Base-by-base conservation (phyloP, 73 alveolate genomes). In the Breviolum minutum region DNA sequence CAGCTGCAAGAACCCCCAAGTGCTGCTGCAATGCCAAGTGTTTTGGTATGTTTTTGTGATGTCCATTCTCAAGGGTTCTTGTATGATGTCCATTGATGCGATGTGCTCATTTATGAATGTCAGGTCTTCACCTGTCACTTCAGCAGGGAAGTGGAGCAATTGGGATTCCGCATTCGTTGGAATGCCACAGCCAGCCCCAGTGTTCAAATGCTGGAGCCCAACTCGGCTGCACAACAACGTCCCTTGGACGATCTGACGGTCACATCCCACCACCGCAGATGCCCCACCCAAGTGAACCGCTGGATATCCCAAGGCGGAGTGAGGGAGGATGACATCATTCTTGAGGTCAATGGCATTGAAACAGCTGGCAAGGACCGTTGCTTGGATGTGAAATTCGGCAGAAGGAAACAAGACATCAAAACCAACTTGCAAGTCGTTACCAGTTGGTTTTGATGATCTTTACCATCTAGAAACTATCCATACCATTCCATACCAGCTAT, bases 141-240 rank as follows among this genome's bases (percentile, higher is more conserved):
- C 63, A 77, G 97, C 32, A 63, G 70, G 32, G 97, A 91, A 5
- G 97, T 91, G 22, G 64, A 70, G 71, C 97, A 91, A 79, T 79
- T 91, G 81, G 97, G 97, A 12, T 91, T 91, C 60, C 97, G 97
- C 32, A 91, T 91, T 63, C 60, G 71, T 32, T 91, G 97, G 97
- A 30, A 74, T 2, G 92, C 16, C 11, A 6, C 48, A 5, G 92
- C 29, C 61, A 1, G 1, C n/a, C 94, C 94, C 94, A 63, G 94
- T 30, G 94, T 86, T 2, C 94, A 86, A 30, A 86, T 63, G 94
- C 19, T 86, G 64, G 94, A 86, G 63, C 64, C 77, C 62, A 7
- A n/a, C 64, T 63, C 80, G 20, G 94, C 80, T 12, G 94, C 94
- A 5, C 60, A 60, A 8, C 80, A 61, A 16, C 27, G 94, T 27